phyloP scores from a whole-genome alignment of 2,329 filamentous ascomycete genomes.

The Clonostachys rosea region DNA sequence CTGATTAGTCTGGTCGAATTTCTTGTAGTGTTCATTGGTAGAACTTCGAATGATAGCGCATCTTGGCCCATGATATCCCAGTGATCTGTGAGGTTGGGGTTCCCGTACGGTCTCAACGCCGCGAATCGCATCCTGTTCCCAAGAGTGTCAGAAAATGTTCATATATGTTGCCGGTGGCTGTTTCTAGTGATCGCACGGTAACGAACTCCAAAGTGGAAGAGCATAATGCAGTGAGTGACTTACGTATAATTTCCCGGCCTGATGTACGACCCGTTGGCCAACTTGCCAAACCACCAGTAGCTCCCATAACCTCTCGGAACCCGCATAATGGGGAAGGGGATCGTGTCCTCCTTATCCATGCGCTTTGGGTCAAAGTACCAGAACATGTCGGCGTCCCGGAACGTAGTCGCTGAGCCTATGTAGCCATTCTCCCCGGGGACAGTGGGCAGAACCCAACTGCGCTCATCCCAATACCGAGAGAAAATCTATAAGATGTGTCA shows the following conservation, averaged over 20 bases:
- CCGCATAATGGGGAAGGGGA: constrained; percentile 27
- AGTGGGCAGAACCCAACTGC: constrained; percentile 35
- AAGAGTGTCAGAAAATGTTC: background rate
- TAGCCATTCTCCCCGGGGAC: constrained; percentile 28
- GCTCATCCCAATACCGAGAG: constrained; percentile 26
- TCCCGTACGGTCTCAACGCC: constrained; percentile 32
- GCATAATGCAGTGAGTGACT: constrained; percentile 4
- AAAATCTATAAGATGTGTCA: constrained; percentile 22
- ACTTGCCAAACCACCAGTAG: constrained; percentile 36
- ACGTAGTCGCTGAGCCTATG: constrained; percentile 34
- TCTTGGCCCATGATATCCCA: constrained; percentile 31
- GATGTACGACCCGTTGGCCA: constrained; percentile 33
- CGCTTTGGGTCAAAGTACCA: constrained; percentile 25
- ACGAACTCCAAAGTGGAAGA: background rate
- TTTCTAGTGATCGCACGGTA: background rate
- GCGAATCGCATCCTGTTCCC: constrained; percentile 30
- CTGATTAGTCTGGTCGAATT: constrained; percentile 12
- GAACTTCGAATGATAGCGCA: constrained; percentile 21
- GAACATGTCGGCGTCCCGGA: constrained; percentile 22
- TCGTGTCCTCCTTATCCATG: constrained; percentile 29
- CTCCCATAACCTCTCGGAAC: constrained; percentile 22
- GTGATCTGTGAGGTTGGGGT: constrained; percentile 30
- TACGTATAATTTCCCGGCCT: constrained; percentile 33
- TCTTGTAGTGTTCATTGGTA: constrained; percentile 4
- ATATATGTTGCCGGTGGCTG: background rate